Conservation (phyloP, 2,329 filamentous ascomycete genomes). For the Fusarium ambrosium region DNA sequence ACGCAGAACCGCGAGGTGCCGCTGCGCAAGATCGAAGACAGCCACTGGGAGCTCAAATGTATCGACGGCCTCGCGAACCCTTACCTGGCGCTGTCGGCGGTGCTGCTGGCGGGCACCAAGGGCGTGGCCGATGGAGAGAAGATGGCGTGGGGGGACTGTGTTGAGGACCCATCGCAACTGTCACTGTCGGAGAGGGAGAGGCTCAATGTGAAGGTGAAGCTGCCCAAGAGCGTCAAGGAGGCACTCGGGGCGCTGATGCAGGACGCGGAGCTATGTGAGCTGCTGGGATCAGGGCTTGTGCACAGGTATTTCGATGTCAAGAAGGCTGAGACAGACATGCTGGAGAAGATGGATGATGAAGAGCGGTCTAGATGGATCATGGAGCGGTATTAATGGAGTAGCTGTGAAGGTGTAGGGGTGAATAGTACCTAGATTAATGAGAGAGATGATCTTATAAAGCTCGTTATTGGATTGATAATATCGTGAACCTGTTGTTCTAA, state of each 20-base stretch:
- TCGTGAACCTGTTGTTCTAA: neutral
- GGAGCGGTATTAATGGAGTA: slow-evolving; percentile 66
- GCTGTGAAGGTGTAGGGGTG: neutral
- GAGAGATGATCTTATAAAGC: neutral
- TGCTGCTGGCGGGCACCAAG: slow-evolving; percentile 50
- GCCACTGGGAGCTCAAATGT: slow-evolving; percentile 83
- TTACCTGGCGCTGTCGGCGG: slow-evolving; percentile 69
- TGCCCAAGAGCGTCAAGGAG: slow-evolving; percentile 68
- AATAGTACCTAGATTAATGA: neutral
- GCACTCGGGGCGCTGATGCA: slow-evolving; percentile 65
- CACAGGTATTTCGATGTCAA: slow-evolving; percentile 71
- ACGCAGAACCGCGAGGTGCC: slow-evolving; percentile 84
- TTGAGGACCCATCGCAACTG: slow-evolving; percentile 66
- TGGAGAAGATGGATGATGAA: slow-evolving; percentile 59
- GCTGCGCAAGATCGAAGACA: slow-evolving; percentile 73
- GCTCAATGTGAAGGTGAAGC: slow-evolving; percentile 66
- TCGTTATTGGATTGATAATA: neutral
- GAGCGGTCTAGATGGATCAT: slow-evolving; percentile 71
- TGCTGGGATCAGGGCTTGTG: slow-evolving; percentile 66
- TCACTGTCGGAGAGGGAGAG: slow-evolving; percentile 60
- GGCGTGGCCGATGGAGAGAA: slow-evolving; percentile 48
- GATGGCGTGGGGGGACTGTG: slow-evolving; percentile 67
- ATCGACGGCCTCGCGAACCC: slow-evolving; percentile 86
- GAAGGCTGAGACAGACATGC: slow-evolving; percentile 63
- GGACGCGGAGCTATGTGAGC: slow-evolving; percentile 60